phyloP scores from a whole-genome alignment of 2,329 filamentous ascomycete genomes.

The Sarocladium oryzae region DNA sequence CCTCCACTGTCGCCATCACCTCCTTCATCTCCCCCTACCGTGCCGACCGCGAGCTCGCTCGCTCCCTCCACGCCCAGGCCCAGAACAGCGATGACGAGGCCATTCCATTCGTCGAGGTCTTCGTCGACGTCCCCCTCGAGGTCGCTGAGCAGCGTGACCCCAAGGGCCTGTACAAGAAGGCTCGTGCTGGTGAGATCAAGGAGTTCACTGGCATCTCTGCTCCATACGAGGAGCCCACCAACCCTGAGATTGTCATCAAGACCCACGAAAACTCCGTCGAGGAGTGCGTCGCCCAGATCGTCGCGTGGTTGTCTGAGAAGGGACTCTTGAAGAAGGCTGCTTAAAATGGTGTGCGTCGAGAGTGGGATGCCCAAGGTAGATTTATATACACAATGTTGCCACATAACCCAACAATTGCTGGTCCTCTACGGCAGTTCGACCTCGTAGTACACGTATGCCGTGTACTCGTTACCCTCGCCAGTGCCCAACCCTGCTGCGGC shows the following conservation, averaged over 20 bases:
- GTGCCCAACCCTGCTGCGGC: constrained; percentile 63
- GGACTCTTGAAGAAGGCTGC: constrained; percentile 34
- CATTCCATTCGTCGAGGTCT: constrained; percentile 89
- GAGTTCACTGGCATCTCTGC: constrained; percentile 95
- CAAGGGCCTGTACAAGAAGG: constrained; percentile 98
- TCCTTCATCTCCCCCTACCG: constrained; percentile 96
- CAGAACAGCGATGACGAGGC: constrained; percentile 50
- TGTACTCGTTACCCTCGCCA: constrained; percentile 77
- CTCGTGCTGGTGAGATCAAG: constrained; percentile 85
- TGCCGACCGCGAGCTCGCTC: constrained; percentile 75
- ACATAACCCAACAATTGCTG: neutral
- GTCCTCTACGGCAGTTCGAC: constrained; percentile 62
- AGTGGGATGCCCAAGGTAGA: constrained; percentile 1
- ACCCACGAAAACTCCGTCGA: constrained; percentile 78
- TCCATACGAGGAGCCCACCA: constrained; percentile 85
- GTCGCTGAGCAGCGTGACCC: constrained; percentile 93
- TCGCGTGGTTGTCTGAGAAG: constrained; percentile 68
- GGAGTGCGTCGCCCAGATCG: constrained; percentile 81
- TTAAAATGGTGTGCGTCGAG: constrained; percentile 11
- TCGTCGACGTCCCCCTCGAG: constrained; percentile 83
- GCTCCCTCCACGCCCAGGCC: constrained; percentile 64
- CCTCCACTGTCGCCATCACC: constrained; percentile 78
- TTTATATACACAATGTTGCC: constrained; percentile 5
- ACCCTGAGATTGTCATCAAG: constrained; percentile 80
- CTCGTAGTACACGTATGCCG: constrained; percentile 95